A percentile compares a stretch with the other conserved stretches of the same genome.
Evolutionary conservation across 2,329 filamentous ascomycete genomes (phyloP).

Genomic region (Penicillium glabrum): DNA sequence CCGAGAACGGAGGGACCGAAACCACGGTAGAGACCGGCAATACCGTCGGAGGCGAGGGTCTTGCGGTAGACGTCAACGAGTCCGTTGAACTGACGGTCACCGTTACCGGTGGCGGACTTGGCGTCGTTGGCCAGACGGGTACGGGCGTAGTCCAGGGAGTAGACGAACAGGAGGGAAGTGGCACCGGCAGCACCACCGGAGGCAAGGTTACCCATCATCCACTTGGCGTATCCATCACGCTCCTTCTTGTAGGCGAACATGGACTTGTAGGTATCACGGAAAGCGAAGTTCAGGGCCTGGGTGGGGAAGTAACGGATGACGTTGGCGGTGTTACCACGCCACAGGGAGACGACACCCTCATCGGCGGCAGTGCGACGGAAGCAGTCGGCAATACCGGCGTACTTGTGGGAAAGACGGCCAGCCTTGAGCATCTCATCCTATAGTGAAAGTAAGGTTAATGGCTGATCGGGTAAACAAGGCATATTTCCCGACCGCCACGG

Average conservation of each 20-base stretch:
- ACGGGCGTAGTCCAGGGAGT: conserved; percentile 99
- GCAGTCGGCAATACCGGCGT: conserved; percentile 90
- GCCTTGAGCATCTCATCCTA: conserved; percentile 99
- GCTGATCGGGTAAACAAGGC: not conserved
- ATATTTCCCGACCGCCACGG: conserved; percentile 1
- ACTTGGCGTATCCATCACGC: conserved; percentile 94
- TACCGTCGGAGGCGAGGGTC: conserved; percentile 97
- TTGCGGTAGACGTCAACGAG: conserved; percentile 99
- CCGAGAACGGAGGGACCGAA: conserved; percentile 99
- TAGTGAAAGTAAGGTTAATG: conserved; percentile 16
- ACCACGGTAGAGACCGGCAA: conserved; percentile 99
- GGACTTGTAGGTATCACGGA: conserved; percentile 99
- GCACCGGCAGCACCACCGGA: conserved; percentile 99
- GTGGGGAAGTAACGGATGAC: conserved; percentile 99
- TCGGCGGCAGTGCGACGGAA: conserved; percentile 86
- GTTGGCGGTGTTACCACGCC: conserved; percentile 99
- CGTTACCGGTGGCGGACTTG: conserved; percentile 93
- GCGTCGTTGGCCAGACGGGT: conserved; percentile 99
- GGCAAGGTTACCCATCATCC: conserved; percentile 99
- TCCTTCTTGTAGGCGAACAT: conserved; percentile 99
- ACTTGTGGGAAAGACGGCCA: conserved; percentile 97
- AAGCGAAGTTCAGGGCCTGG: conserved; percentile 99
- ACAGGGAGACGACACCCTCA: conserved; percentile 93
- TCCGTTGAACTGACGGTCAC: conserved; percentile 99
- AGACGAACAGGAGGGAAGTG: conserved; percentile 99